Evolutionary conservation across 2,329 filamentous ascomycete genomes (phyloP), one percentile per base, ranked within the genome.

Genomic region (Trichoderma hamatum): DNA sequence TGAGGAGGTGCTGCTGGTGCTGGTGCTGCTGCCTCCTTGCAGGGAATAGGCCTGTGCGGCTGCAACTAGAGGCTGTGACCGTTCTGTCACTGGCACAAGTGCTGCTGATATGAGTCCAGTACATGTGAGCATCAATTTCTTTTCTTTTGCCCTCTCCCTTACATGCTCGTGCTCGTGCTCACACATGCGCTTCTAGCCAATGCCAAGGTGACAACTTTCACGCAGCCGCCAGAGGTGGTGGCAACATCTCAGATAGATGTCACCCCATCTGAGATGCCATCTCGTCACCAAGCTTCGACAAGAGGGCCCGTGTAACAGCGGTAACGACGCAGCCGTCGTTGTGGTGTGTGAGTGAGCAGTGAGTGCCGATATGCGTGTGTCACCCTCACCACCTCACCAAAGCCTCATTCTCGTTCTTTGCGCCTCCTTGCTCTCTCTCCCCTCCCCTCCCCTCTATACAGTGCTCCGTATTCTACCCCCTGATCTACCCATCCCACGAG

Each of bases 231-330:
- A 26, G 28, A 30, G 7, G 28, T 56, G 28, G 54, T 34, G 28
- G 28, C 28, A 13, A 56, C 4, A 28, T 56, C 54, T 56, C 28
- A 32, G 28, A 56, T 34, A 21, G 28, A 30, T 3, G 28, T 5
- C 54, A 28, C 54, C 54, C 54, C n/a, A 32, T 56, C 54, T 56
- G 28, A 56, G 54, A 56, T 56, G 28, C 26, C 54, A 56, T 56
- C 54, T 56, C 54, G 54, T 56, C 30, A 30, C 54, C 54, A 56
- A 30, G 51, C 51, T 16, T 26, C 51, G 52, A 43, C 61, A 39
- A 36, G 43, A 46, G n/a, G 26, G 56, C 26, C 56, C 39, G 58
- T 30, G 36, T 49, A 49, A 43, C 39, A 43, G 36, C 36, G 34
- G 56, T 52, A 30, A 63, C 28, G 46, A 34, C 24, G 43, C 26